These are phyloP conservation scores for Pseudocercospora pini-densiflorae DNA, from an alignment of 2,329 filamentous ascomycete species.

Conservation along the genomic window DNA sequence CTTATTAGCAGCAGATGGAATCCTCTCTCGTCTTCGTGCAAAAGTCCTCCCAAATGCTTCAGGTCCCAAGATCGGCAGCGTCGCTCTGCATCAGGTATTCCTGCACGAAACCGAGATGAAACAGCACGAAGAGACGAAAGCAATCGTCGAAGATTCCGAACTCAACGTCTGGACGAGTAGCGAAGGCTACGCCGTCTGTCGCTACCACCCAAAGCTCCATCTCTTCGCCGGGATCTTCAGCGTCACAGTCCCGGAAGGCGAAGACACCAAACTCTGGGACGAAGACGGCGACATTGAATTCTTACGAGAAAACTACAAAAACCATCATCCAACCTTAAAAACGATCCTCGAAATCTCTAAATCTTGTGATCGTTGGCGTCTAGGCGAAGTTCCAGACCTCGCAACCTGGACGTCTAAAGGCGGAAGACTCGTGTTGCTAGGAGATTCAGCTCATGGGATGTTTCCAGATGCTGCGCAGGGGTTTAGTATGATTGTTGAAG, in stretches of 20 bases:
- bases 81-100: slow-evolving; percentile 7
- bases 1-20: slow-evolving; percentile 13
- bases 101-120: background rate
- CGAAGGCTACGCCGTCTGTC: slow-evolving; percentile 5
- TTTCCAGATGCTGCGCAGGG: slow-evolving; percentile 17
- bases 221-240: slow-evolving; percentile 5
- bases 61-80: background rate
- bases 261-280: too few relatives aligned
- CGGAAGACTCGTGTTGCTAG: slow-evolving; percentile 11
- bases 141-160: background rate
- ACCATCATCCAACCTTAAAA: background rate
- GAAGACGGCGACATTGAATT: background rate
- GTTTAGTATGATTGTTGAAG: slow-evolving; percentile 18
- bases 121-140: background rate
- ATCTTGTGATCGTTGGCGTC: slow-evolving; percentile 18
- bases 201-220: background rate
- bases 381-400: slow-evolving; percentile 13
- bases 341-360: slow-evolving; percentile 7
- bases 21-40: slow-evolving; percentile 8
- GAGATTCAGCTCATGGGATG: slow-evolving; percentile 20
- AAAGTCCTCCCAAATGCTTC: slow-evolving; percentile 10
- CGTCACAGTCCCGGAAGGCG: too few relatives aligned
- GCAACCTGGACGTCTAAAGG: slow-evolving; percentile 7
- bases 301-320: slow-evolving; percentile 10
- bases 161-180: slow-evolving; percentile 13